Conservation (phyloP, 2,329 filamentous ascomycete genomes). For the Leptographium procerum region DNA sequence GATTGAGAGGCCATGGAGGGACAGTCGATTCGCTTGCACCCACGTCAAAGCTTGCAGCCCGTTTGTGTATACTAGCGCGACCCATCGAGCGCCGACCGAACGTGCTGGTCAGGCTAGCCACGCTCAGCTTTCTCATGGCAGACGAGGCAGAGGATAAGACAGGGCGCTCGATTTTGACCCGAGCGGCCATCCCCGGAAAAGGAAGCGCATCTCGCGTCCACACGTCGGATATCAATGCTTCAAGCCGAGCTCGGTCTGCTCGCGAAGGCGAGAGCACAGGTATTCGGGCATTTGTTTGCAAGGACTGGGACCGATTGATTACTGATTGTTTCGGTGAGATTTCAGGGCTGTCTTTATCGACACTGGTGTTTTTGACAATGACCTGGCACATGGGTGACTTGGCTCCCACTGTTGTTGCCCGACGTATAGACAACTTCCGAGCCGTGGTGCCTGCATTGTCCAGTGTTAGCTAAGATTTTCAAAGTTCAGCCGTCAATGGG, state of each 20-base stretch:
- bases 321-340: slow-evolving; percentile 31
- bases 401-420: slow-evolving; percentile 61
- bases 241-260: slow-evolving; percentile 65
- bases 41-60: neutral
- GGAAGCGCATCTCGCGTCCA: slow-evolving; percentile 76
- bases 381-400: slow-evolving; percentile 62
- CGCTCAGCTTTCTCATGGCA: slow-evolving; percentile 79
- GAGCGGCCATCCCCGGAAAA: slow-evolving; percentile 66
- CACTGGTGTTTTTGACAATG: slow-evolving; percentile 76
- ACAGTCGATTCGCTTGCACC: neutral
- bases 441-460: slow-evolving; percentile 42
- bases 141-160: slow-evolving; percentile 72
- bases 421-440: slow-evolving; percentile 65
- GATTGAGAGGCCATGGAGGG: neutral
- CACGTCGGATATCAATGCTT: slow-evolving; percentile 61
- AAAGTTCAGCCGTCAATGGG: neutral
- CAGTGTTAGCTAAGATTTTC: neutral
- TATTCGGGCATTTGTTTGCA: slow-evolving; percentile 54
- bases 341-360: slow-evolving; percentile 42
- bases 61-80: slow-evolving; percentile 21
- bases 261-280: slow-evolving; percentile 64
- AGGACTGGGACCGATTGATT: slow-evolving; percentile 69
- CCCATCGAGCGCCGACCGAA: slow-evolving; percentile 63
- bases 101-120: slow-evolving; percentile 65
- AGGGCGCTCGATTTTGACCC: slow-evolving; percentile 56